A percentile compares a stretch with the other conserved stretches of the same genome.
Conservation (phyloP, 352 stramenopile species). For the Pythium brassicae region DNA sequence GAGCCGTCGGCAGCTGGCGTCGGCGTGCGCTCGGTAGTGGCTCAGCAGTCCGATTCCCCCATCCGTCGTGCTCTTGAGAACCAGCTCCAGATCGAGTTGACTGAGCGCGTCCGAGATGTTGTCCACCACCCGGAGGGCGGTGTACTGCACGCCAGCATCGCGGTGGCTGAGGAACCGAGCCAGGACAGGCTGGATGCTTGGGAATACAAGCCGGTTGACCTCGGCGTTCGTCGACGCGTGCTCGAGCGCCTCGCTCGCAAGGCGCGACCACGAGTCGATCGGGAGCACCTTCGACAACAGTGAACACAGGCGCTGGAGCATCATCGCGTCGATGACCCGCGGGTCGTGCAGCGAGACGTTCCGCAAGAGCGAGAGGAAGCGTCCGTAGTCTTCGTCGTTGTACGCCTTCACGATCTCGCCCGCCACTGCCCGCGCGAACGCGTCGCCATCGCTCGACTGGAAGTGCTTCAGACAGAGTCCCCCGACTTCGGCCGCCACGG, state of each 20-base stretch:
- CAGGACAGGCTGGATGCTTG: conserved; percentile 40
- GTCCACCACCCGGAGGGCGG: conserved; percentile 36
- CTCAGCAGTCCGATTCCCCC: conserved; percentile 39
- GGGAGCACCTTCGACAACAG: conserved; percentile 53
- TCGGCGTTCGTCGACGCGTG: conserved; percentile 37
- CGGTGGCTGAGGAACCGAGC: conserved; percentile 50
- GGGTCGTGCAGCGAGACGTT: conserved; percentile 59
- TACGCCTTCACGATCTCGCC: conserved; percentile 47
- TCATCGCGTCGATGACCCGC: conserved; percentile 52
- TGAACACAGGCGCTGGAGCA: conserved; percentile 68
- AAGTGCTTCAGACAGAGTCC: conserved; percentile 31
- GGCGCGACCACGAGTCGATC: conserved; percentile 55
- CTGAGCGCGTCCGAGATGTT: conserved; percentile 30
- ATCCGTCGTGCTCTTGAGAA: conserved; percentile 21
- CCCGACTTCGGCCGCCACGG: conserved; percentile 59
- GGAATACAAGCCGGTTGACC: conserved; percentile 39
- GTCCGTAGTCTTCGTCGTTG: conserved; percentile 57
- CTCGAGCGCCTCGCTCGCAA: conserved; percentile 38
- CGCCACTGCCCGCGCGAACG: conserved; percentile 32
- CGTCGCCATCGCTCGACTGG: neutral
- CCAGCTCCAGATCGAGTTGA: conserved; percentile 16
- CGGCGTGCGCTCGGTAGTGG: conserved; percentile 29
- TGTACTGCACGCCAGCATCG: conserved; percentile 40
- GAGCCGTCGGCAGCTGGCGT: conserved; percentile 30
- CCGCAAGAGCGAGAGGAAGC: conserved; percentile 57